These are phyloP conservation scores for Darksidea phi DNA, from an alignment of 495 filamentous ascomycete genomes.

Conservation along the genomic window DNA sequence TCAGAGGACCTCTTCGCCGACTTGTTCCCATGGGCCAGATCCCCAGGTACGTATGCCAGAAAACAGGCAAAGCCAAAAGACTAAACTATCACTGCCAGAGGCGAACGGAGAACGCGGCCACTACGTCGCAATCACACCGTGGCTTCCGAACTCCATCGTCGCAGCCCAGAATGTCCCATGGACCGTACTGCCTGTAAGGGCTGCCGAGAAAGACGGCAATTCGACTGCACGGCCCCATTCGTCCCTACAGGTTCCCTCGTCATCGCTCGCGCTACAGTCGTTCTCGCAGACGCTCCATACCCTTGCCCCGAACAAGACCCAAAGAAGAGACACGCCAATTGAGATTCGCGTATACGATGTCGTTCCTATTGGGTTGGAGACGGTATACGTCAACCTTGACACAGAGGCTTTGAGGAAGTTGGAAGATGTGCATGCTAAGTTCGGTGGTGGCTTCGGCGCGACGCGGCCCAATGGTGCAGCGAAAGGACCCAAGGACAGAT, in stretches of 20 bases:
- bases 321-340: constrained; percentile 49
- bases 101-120: constrained; percentile 3
- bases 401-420: constrained; percentile 65
- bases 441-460: constrained; percentile 59
- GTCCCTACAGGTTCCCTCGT: constrained; percentile 79
- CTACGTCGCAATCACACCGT: constrained; percentile 80
- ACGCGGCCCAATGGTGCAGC: constrained; percentile 42
- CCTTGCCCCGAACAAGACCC: constrained; percentile 61
- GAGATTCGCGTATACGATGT: constrained; percentile 83
- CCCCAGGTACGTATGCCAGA: background rate
- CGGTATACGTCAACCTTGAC: constrained; percentile 81
- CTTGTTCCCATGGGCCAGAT: constrained; percentile 62
- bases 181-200: constrained; percentile 79
- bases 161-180: constrained; percentile 66
- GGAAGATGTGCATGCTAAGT: constrained; percentile 61
- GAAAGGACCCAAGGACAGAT: constrained; percentile 38
- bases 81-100: background rate
- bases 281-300: constrained; percentile 59
- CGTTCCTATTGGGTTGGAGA: constrained; percentile 73
- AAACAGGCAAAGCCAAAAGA: background rate
- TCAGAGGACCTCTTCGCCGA: constrained; percentile 82
- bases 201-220: constrained; percentile 37
- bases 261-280: constrained; percentile 72
- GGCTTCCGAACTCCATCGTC: constrained; percentile 58
- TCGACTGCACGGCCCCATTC: constrained; percentile 60